Evolutionary conservation across 2,329 filamentous ascomycete species (phyloP).

Genomic region (Trichoderma simmonsii): DNA sequence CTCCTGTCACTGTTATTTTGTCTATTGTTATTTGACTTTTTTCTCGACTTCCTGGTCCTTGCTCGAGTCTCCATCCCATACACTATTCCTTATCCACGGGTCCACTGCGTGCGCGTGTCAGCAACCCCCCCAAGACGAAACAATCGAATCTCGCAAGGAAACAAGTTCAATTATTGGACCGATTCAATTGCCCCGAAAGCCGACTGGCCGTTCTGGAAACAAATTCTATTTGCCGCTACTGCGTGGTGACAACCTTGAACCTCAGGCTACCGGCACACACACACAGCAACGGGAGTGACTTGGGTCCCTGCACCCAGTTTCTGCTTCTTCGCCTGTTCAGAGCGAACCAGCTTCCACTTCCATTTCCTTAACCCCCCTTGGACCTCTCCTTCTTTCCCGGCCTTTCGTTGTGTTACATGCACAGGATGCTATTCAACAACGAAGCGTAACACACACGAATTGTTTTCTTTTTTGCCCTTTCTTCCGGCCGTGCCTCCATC

Average conservation of each 20-base stretch:
- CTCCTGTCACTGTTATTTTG: background rate
- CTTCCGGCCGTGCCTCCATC: slow-evolving; percentile 8
- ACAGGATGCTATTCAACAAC: slow-evolving; percentile 17
- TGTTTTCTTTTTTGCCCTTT: slow-evolving; percentile 14
- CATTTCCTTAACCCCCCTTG: background rate
- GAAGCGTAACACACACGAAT: slow-evolving; percentile 12
- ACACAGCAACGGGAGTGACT: slow-evolving; percentile 3
- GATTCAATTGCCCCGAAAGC: slow-evolving; percentile 9
- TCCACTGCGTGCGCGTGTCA: slow-evolving; percentile 2
- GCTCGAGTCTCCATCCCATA: slow-evolving; percentile 2
- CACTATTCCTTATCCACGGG: background rate
- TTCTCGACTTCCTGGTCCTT: slow-evolving; percentile 5
- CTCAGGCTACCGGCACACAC: background rate
- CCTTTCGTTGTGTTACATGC: slow-evolving; percentile 11
- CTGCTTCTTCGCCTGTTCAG: background rate
- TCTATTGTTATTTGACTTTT: background rate
- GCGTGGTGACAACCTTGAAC: background rate
- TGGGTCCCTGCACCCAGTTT: slow-evolving; percentile 5
- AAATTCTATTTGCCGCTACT: background rate
- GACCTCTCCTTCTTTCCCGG: background rate
- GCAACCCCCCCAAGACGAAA: slow-evolving; percentile 10
- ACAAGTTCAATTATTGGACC: background rate
- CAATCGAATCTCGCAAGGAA: slow-evolving; percentile 9
- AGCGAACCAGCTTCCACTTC: background rate
- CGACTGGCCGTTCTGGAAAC: slow-evolving; percentile 13